These are phyloP conservation scores for Blastobotrys parvus DNA, from an alignment of 805 yeast genomes.

Conservation along the genomic window DNA sequence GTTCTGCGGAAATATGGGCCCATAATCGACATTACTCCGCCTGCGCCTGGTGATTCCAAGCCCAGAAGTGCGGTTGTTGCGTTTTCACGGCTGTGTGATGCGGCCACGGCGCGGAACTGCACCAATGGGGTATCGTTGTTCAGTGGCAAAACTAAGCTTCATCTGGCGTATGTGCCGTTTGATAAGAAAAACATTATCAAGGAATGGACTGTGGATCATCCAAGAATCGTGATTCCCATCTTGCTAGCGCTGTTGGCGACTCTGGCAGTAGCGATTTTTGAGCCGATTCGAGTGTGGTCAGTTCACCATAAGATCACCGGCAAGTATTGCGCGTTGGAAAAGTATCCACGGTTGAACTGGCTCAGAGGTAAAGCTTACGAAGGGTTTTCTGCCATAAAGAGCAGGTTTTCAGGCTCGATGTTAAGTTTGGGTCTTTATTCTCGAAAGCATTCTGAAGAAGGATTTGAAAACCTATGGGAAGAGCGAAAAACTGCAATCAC, in stretches of 20 bases:
- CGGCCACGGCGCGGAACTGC: slow-evolving; percentile 86
- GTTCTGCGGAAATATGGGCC: slow-evolving; percentile 82
- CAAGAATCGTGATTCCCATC: slow-evolving; percentile 74
- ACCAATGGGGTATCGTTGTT: slow-evolving; percentile 61
- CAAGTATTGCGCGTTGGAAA: slow-evolving; percentile 7
- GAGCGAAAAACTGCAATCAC: slow-evolving; percentile 62
- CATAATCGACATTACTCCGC: slow-evolving; percentile 64
- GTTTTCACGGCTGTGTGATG: slow-evolving; percentile 53
- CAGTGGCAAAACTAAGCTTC: slow-evolving; percentile 52
- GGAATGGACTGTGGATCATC: slow-evolving; percentile 61
- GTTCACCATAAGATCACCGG: slow-evolving; percentile 56
- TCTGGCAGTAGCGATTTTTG: slow-evolving; percentile 77
- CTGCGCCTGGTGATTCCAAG: slow-evolving; percentile 37
- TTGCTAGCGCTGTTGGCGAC: slow-evolving; percentile 72
- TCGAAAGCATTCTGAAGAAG: background rate
- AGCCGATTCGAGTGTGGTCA: slow-evolving; percentile 81
- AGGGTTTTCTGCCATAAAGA: background rate
- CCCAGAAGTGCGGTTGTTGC: slow-evolving; percentile 47
- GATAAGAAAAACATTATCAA: slow-evolving; percentile 39
- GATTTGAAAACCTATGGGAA: slow-evolving; percentile 43
- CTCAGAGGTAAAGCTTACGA: background rate
- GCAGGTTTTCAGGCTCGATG: background rate
- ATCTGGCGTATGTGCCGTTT: slow-evolving; percentile 61
- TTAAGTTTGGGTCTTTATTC: background rate
- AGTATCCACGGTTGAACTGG: slow-evolving; percentile 3